Evolutionary conservation across 2,329 filamentous ascomycete species (phyloP).

Genomic region (Apiospora malaysiana): DNA sequence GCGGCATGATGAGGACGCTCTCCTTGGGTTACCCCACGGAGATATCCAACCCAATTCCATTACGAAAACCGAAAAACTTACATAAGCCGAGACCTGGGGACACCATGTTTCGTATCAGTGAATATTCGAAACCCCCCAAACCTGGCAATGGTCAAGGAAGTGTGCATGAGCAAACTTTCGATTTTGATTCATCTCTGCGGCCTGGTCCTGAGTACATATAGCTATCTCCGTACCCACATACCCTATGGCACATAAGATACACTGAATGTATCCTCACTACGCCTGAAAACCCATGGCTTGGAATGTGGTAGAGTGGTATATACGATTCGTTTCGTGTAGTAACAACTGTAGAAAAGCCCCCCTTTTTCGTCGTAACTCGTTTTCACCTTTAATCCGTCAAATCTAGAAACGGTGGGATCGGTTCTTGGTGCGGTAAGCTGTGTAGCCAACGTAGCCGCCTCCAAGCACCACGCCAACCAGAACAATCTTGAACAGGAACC

Average conservation of each 20-base stretch:
- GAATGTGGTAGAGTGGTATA: constrained; percentile 13
- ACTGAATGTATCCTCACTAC: background rate
- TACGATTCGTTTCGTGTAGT: constrained; percentile 10
- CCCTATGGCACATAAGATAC: constrained; percentile 1
- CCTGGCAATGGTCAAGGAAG: background rate
- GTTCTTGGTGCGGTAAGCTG: constrained; percentile 74
- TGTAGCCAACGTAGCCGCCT: constrained; percentile 85
- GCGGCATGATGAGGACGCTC: background rate
- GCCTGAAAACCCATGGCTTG: background rate
- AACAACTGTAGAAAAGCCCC: constrained; percentile 4
- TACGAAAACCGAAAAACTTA: background rate
- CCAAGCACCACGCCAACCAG: constrained; percentile 73
- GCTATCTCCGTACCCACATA: background rate
- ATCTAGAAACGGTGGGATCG: constrained; percentile 61
- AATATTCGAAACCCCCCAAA: background rate
- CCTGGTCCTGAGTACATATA: background rate
- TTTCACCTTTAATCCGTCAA: constrained; percentile 22
- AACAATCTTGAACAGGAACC: constrained; percentile 80
- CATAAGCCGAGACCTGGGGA: background rate
- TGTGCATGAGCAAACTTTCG: background rate
- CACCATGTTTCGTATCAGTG: background rate
- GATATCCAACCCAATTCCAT: background rate
- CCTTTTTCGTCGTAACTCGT: constrained; percentile 11
- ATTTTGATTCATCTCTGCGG: constrained; percentile 9
- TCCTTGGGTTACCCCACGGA: background rate